Evolutionary conservation across 116 monocot species (phyloP), one percentile per base, ranked within the genome.

Genomic region (Cymodocea nodosa): DNA sequence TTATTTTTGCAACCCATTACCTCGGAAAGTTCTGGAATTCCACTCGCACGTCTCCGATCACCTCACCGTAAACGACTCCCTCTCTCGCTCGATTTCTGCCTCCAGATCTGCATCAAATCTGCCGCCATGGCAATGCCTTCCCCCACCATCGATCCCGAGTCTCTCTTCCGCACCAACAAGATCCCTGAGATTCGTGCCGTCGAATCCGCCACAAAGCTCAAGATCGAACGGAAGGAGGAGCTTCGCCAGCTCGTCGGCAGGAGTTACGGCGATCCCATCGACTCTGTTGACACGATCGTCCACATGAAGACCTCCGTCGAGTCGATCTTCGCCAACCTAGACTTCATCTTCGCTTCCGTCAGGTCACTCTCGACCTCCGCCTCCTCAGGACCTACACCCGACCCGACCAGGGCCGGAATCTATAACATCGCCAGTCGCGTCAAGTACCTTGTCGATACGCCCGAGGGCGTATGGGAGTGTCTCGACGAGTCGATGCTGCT

Each of bases 241-340:
- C 98, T 98, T 73, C 98, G 92, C 6, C 86, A 82, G 65, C 92
- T 98, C 68, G 98, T 98, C 69, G 92, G 92, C 39, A 69, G 78
- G 60, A 85, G 89, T 80, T 98, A 92, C 78, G 89, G 92, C 62
- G 92, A 92, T 23, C 92, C 92, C 68, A 88, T 93, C 59, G 89
- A 93, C 62, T 93, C 93, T 16, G 89, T 85, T 54, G 89, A 93
- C 67, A 83, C 93, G 23, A 85, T 93, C 72, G 80, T 93, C 63
- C 79, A 73, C 67, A 93, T 93, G 81, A 74, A 70, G 30, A 76
- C 79, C 66, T 85, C 85, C 57, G 71, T 73, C 51, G 73, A 85
- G 16, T 77, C 89, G 58, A 81, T 93, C 60, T 74, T 79, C 35
- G 36, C 68, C 57, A 85, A 83, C 65, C 77, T 93, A 66, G 30